Conservation (phyloP, 2,329 filamentous ascomycete genomes). For the Aureobasidium sp. region DNA sequence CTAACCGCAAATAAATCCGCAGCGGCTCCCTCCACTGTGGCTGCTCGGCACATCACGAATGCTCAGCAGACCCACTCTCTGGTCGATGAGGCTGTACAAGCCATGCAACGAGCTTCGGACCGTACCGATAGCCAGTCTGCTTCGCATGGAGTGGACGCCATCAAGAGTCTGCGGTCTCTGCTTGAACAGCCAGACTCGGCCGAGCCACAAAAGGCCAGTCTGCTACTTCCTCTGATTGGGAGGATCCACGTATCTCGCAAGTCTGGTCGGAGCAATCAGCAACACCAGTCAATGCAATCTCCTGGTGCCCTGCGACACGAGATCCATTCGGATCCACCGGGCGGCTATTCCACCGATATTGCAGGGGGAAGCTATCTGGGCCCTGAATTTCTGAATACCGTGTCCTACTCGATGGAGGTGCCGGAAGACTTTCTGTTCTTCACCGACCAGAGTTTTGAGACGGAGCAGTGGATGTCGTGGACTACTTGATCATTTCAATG, state of each 20-base stretch:
- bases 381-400: background rate
- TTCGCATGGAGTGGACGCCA: background rate
- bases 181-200: background rate
- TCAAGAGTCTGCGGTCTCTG: background rate
- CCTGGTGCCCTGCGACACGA: background rate
- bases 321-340: background rate
- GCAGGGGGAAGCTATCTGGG: background rate
- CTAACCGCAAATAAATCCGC: background rate
- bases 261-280: background rate
- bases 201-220: background rate
- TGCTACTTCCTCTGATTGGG: conserved; percentile 1
- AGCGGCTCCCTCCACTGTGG: background rate
- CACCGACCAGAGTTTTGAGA: background rate
- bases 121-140: background rate
- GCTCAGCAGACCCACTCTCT: background rate
- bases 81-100: background rate
- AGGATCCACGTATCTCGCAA: conserved; percentile 2
- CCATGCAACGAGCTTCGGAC: background rate
- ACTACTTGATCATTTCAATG: background rate
- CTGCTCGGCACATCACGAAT: background rate
- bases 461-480: conserved; percentile 4
- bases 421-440: conserved; percentile 3
- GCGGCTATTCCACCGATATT: background rate
- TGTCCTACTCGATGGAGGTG: conserved; percentile 1
- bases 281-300: background rate